Base-by-base conservation (phyloP, 345 rosid species). In the Lagerstroemia speciosa region DNA sequence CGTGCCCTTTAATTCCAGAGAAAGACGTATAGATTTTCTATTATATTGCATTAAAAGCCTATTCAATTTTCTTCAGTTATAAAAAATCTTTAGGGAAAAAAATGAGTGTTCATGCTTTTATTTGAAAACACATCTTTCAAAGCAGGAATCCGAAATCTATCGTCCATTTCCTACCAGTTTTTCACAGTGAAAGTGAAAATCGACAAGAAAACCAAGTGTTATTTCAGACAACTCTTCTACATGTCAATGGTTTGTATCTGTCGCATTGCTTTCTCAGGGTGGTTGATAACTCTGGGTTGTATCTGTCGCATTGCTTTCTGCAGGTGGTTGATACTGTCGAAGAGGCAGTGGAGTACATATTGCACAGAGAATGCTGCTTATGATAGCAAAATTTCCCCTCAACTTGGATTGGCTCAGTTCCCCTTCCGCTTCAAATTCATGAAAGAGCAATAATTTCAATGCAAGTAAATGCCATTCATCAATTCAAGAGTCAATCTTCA, bases 261-360 rank as follows among this genome's bases (percentile, higher is more conserved):
- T n/a, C 9, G 6, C 40, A 37, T 37, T 37, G 40, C 12, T 65
- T 74, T 40, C 43, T 73, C 73, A 83, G 89, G 97, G 93, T 89
- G 43, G 90, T 89, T 68, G 81, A 87, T 81, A 38, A 38, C 43
- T 38, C 43, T n/a, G 12, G 43, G 12, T 38, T 8, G 43, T 1
- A 8, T 38, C 43, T 14, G 43, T 41, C 17, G n/a, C 53, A 48
- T 16, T 20, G 24, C 24, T 66, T 75, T 41, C 40, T 73, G 74
- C 83, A 92, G 98, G 93, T 89, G 40, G 89, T 89, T 67, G 81
- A 87, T 81, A 83, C 89, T 0, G 89, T 86, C 14, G 89, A 86
- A 79, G 96, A 89, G 30, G 96, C 92, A 0, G 90, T 92, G 71
- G 93, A 89, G 68, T 86, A 73, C 63, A 86, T 92, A 72, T 58